A percentile compares a stretch with the other conserved stretches of the same genome.
Conservation (phyloP, 1,284 basidiomycete genomes). For the Ustilago shanxiensis region DNA sequence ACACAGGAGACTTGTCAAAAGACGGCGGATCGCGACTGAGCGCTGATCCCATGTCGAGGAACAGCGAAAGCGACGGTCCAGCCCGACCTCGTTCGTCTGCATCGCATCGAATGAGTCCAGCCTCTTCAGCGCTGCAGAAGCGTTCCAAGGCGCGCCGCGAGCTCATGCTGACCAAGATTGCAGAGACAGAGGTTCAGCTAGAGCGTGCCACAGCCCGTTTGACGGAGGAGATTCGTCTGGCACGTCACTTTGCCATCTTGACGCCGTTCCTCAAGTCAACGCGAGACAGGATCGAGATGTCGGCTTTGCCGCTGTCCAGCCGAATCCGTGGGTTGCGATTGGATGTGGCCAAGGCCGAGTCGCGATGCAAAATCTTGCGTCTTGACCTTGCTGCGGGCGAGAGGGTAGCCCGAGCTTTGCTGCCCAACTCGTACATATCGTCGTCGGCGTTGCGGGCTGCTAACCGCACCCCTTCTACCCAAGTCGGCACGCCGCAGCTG, state of each 20-base stretch:
- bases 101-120: slow-evolving; percentile 35
- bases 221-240: slow-evolving; percentile 57
- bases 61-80: slow-evolving; percentile 24
- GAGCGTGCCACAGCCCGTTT: slow-evolving; percentile 70
- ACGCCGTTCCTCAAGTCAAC: slow-evolving; percentile 64
- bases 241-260: slow-evolving; percentile 61
- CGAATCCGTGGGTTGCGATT: slow-evolving; percentile 53
- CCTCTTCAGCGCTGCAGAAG: slow-evolving; percentile 40
- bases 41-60: slow-evolving; percentile 20
- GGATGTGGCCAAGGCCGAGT: slow-evolving; percentile 52
- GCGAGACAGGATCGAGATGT: slow-evolving; percentile 63
- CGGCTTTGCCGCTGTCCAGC: slow-evolving; percentile 52
- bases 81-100: slow-evolving; percentile 44
- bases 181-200: slow-evolving; percentile 85
- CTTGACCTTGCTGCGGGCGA: slow-evolving; percentile 57
- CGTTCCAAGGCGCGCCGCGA: slow-evolving; percentile 42
- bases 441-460: slow-evolving; percentile 39
- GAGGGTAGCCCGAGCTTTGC: slow-evolving; percentile 28
- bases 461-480: slow-evolving; percentile 29
- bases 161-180: slow-evolving; percentile 67
- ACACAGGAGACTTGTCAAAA: slow-evolving; percentile 27
- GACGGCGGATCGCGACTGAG: slow-evolving; percentile 14
- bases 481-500: slow-evolving; percentile 44
- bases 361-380: slow-evolving; percentile 48
- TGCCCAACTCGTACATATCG: slow-evolving; percentile 36